Evolutionary conservation across 805 yeast species (phyloP).

Genomic region (Kodamaea neixiangensis): DNA sequence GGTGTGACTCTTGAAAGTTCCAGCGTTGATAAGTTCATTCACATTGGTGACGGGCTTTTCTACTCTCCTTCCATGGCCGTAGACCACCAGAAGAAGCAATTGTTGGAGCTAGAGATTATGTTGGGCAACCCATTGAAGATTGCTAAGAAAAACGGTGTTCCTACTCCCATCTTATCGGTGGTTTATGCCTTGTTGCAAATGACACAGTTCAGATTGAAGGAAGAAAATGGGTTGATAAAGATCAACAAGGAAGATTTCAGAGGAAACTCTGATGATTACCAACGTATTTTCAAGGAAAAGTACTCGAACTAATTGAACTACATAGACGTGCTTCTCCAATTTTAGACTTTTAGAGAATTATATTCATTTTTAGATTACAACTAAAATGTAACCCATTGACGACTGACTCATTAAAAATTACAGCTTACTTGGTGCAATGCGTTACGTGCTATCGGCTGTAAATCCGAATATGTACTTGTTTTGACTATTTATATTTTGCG

Average conservation of each 20-base stretch:
- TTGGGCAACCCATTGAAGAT: slow-evolving; percentile 42
- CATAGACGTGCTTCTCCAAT: too few relatives aligned
- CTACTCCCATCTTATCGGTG: slow-evolving; percentile 59
- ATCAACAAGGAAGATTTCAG: slow-evolving; percentile 26
- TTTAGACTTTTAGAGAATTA: neutral
- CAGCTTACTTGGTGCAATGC: too few relatives aligned
- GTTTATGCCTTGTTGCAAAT: slow-evolving; percentile 61
- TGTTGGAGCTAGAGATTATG: slow-evolving; percentile 42
- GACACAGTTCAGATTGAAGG: slow-evolving; percentile 63
- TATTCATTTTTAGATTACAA: too few relatives aligned
- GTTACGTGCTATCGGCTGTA: too few relatives aligned
- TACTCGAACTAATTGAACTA: neutral
- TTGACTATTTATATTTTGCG: too few relatives aligned
- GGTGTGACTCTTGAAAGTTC: slow-evolving; percentile 56
- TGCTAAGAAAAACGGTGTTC: slow-evolving; percentile 39
- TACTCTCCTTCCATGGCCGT: slow-evolving; percentile 45
- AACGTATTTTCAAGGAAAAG: slow-evolving; percentile 17
- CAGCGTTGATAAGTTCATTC: slow-evolving; percentile 51
- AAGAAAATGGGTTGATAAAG: slow-evolving; percentile 46
- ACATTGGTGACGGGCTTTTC: slow-evolving; percentile 47
- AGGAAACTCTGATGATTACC: slow-evolving; percentile 22
- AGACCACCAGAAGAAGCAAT: slow-evolving; percentile 38
- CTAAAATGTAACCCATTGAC: too few relatives aligned
- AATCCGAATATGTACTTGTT: too few relatives aligned
- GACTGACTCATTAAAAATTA: too few relatives aligned